phyloP scores from a whole-genome alignment of 2,329 filamentous ascomycete species.

The Monosporascus sp. region DNA sequence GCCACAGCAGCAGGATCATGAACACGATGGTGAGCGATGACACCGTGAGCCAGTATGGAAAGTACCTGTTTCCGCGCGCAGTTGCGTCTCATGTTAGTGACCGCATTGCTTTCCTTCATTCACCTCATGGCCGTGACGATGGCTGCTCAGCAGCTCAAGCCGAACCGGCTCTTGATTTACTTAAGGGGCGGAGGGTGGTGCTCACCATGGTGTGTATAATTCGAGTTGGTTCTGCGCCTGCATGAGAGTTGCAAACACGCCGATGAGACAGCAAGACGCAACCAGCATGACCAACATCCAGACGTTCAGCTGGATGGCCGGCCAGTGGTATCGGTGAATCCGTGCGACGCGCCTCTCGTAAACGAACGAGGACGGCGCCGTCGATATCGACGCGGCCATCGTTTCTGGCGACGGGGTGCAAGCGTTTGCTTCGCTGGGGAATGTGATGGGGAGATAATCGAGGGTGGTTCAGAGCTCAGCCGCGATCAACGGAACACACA shows the following conservation, averaged over 20 bases:
- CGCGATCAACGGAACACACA: too few relatives aligned
- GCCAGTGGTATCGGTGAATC: constrained; percentile 62
- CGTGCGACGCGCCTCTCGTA: constrained; percentile 39
- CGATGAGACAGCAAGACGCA: constrained; percentile 52
- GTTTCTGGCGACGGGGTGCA: constrained; percentile 12
- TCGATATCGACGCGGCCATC: constrained; percentile 32
- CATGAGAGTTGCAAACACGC: constrained; percentile 56
- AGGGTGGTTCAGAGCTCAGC: too few relatives aligned
- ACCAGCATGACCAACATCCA: constrained; percentile 64
- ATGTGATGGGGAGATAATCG: too few relatives aligned
- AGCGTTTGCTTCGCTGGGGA: too few relatives aligned
- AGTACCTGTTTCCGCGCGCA: constrained; percentile 47
- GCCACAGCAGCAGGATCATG: constrained; percentile 57
- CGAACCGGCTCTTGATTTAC: too few relatives aligned
- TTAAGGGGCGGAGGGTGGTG: constrained; percentile 1
- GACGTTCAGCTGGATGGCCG: constrained; percentile 59
- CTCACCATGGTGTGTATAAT: constrained; percentile 55
- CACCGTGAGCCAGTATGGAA: constrained; percentile 60
- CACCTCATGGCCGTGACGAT: too few relatives aligned
- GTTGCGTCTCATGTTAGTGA: too few relatives aligned
- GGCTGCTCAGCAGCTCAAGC: too few relatives aligned
- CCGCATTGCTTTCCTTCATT: too few relatives aligned
- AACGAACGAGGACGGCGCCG: constrained; percentile 34
- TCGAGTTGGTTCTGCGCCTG: constrained; percentile 50
- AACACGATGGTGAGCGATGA: constrained; percentile 57